Percentiles rank a stretch among this genome's conserved stretches.
Evolutionary conservation across 768 basidiomycete species (phyloP).

Genomic region (Tricholoma bakamatsutake): DNA sequence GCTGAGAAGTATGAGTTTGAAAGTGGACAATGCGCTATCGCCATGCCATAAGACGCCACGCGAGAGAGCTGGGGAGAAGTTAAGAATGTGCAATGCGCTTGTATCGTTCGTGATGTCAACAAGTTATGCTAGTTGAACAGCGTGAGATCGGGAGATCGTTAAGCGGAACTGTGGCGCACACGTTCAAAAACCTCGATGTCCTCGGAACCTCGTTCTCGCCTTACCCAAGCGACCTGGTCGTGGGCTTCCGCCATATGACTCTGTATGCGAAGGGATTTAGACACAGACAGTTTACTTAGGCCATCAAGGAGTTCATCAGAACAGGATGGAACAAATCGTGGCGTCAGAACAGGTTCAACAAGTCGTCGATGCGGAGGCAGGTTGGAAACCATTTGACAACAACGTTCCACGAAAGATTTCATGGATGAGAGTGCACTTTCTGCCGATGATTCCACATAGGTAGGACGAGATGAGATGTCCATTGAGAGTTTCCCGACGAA

Average conservation of each 20-base stretch:
- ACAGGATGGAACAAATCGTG: conserved; percentile 88
- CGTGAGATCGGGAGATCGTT: neutral
- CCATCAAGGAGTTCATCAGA: conserved; percentile 62
- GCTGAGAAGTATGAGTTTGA: conserved; percentile 87
- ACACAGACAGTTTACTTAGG: conserved; percentile 49
- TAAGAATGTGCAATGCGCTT: conserved; percentile 89
- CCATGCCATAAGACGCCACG: conserved; percentile 44
- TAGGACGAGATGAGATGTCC: conserved; percentile 69
- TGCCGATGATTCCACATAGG: conserved; percentile 63
- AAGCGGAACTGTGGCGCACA: conserved; percentile 33
- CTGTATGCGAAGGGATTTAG: conserved; percentile 52
- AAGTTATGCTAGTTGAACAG: conserved; percentile 42
- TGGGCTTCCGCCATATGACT: conserved; percentile 80
- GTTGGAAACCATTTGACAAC: conserved; percentile 32
- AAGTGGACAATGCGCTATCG: conserved; percentile 83
- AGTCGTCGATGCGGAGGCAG: conserved; percentile 43
- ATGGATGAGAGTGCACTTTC: conserved; percentile 46
- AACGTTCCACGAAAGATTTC: conserved; percentile 48
- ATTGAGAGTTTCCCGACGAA: conserved; percentile 91
- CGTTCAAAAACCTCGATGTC: conserved; percentile 75
- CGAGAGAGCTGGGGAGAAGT: conserved; percentile 41
- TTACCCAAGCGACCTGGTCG: conserved; percentile 73
- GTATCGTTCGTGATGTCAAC: conserved; percentile 59
- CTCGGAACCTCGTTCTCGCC: conserved; percentile 47
- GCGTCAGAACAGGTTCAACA: conserved; percentile 80